Evolutionary conservation across 1,139 yeast species (phyloP).

Genomic region (Lizanozyma gosingica): DNA sequence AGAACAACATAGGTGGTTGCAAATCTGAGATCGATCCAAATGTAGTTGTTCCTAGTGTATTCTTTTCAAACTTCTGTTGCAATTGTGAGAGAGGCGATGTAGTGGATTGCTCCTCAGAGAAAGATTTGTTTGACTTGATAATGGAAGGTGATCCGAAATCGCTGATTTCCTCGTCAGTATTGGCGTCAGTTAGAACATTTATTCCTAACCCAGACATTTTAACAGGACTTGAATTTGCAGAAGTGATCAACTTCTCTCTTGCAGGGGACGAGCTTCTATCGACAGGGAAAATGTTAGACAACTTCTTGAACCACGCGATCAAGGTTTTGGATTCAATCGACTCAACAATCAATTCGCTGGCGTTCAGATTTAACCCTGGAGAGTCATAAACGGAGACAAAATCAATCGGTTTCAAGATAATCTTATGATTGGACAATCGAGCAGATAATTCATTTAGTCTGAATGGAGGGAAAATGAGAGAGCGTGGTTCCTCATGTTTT

Average conservation of each 20-base stretch:
- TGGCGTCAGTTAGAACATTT: conserved; percentile 17
- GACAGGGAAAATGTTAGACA: conserved; percentile 23
- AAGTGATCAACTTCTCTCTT: conserved; percentile 14
- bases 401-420: conserved; percentile 20
- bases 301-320: conserved; percentile 19
- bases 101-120: conserved; percentile 10
- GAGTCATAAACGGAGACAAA: conserved; percentile 11
- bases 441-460: conserved; percentile 22
- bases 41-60: conserved; percentile 2
- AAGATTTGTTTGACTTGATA: conserved; percentile 1
- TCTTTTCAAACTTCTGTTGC: conserved; percentile 9
- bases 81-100: conserved; percentile 14
- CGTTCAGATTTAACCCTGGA: conserved; percentile 1
- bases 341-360: background rate
- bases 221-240: conserved; percentile 11
- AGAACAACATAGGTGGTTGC: background rate
- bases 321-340: conserved; percentile 9
- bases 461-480: conserved; percentile 37
- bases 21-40: conserved; percentile 10
- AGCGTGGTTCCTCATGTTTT: conserved; percentile 13
- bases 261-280: conserved; percentile 18
- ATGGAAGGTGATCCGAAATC: background rate
- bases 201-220: conserved; percentile 30
- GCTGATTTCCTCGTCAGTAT: background rate
- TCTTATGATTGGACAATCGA: conserved; percentile 11